Conservation (phyloP, 192 early-diverging fungal species). For the Helicostylum pulchrum region DNA sequence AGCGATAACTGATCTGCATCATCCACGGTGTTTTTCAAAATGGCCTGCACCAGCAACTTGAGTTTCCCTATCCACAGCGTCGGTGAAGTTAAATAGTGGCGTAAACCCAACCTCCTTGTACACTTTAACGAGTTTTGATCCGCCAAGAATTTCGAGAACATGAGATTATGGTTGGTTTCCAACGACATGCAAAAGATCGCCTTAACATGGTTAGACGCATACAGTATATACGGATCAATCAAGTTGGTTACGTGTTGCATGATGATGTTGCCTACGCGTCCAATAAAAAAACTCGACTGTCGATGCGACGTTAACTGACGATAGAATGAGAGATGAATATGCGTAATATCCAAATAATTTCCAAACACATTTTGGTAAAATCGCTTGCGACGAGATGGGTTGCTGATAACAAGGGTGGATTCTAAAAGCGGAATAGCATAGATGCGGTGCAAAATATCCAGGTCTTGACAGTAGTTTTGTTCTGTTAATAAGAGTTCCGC, state of each 20-base stretch:
- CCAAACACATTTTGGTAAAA: slow-evolving; percentile 18
- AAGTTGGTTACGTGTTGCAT: neutral
- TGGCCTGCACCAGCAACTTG: slow-evolving; percentile 14
- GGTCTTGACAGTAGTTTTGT: slow-evolving; percentile 15
- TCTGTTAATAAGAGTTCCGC: slow-evolving; percentile 19
- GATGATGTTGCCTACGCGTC: slow-evolving; percentile 1
- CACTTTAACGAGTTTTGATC: neutral
- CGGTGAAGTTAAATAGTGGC: slow-evolving; percentile 16
- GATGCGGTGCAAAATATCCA: slow-evolving; percentile 9
- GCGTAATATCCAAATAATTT: slow-evolving; percentile 16
- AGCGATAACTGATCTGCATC: neutral
- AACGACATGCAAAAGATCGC: slow-evolving; percentile 5
- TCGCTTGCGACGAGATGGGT: neutral
- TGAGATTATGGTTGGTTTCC: slow-evolving; percentile 5
- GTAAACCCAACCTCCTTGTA: slow-evolving; percentile 15
- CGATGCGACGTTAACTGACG: neutral
- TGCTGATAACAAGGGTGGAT: neutral
- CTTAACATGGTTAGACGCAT: slow-evolving; percentile 11
- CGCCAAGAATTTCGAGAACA: slow-evolving; percentile 8
- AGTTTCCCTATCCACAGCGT: slow-evolving; percentile 24
- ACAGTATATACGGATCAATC: slow-evolving; percentile 18
- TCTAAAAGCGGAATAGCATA: slow-evolving; percentile 16
- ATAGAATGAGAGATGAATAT: slow-evolving; percentile 14
- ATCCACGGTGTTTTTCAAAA: slow-evolving; percentile 16
- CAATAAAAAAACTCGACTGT: neutral